phyloP scores from a whole-genome alignment of 2,329 filamentous ascomycete species.

The Fusarium neocosmosporiellum region DNA sequence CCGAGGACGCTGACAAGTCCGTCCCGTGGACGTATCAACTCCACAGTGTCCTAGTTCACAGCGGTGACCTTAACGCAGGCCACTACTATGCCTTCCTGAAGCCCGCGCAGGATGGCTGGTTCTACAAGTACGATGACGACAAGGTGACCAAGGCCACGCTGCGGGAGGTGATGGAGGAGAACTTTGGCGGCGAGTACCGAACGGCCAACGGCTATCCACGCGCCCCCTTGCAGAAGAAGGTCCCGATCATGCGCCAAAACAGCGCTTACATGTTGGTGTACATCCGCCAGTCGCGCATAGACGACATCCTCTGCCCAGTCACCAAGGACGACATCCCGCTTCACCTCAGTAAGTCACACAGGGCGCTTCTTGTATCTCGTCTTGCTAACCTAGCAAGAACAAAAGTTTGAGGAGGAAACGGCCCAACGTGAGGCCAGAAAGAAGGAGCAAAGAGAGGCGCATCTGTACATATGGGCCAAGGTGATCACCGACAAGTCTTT shows the following conservation, averaged over 20 bases:
- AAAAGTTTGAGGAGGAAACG: slow-evolving; percentile 84
- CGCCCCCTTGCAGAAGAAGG: slow-evolving; percentile 64
- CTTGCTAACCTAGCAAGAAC: slow-evolving; percentile 59
- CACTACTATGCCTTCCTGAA: slow-evolving; percentile 99
- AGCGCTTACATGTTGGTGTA: slow-evolving; percentile 99
- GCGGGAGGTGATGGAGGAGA: slow-evolving; percentile 93
- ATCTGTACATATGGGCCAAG: slow-evolving; percentile 88
- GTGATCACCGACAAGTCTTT: slow-evolving; percentile 88
- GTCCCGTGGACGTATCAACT: slow-evolving; percentile 93
- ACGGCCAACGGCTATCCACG: slow-evolving; percentile 60
- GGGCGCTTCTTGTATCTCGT: background rate
- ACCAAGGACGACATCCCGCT: slow-evolving; percentile 81
- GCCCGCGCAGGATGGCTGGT: slow-evolving; percentile 90
- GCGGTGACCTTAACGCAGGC: slow-evolving; percentile 94
- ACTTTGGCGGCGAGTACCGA: slow-evolving; percentile 90
- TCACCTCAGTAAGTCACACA: slow-evolving; percentile 74
- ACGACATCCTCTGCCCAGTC: slow-evolving; percentile 82
- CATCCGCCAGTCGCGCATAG: slow-evolving; percentile 86
- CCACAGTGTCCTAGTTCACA: slow-evolving; percentile 95
- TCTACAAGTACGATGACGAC: slow-evolving; percentile 98
- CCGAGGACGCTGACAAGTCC: slow-evolving; percentile 85
- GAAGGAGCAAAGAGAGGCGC: slow-evolving; percentile 93
- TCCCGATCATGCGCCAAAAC: slow-evolving; percentile 72
- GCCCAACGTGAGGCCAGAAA: slow-evolving; percentile 78
- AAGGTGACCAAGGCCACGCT: slow-evolving; percentile 94